phyloP scores from a whole-genome alignment of 108 stramenopile genomes.

The Pseudonitzschia delicatissima region DNA sequence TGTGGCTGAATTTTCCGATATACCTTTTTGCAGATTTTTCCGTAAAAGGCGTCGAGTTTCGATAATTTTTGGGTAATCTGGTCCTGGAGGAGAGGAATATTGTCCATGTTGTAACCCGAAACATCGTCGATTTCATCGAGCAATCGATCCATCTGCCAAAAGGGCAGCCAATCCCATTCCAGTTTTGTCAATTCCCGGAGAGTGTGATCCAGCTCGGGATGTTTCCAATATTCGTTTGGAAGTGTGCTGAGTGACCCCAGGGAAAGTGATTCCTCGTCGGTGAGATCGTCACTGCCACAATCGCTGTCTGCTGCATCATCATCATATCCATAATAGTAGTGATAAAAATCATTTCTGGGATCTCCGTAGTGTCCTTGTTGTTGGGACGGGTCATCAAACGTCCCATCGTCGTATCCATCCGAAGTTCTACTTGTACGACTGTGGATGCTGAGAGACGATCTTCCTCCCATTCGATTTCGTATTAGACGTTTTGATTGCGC shows the following conservation, averaged over 20 bases:
- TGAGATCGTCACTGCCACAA: not conserved
- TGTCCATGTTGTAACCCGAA: not conserved
- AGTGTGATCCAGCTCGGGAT: slow-evolving; percentile 23
- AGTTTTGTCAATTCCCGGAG: slow-evolving; percentile 18
- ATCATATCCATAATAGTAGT: not conserved
- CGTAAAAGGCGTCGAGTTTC: slow-evolving; percentile 29
- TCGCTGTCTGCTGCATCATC: slow-evolving; percentile 5
- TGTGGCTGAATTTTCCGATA: slow-evolving; percentile 35
- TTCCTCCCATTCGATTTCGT: not conserved
- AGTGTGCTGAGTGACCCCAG: slow-evolving; percentile 14
- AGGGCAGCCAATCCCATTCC: slow-evolving; percentile 44
- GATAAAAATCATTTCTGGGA: not conserved
- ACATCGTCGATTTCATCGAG: slow-evolving; percentile 8
- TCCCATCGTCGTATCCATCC: not conserved
- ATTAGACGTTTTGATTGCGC: not conserved
- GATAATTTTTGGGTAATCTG: slow-evolving; percentile 35
- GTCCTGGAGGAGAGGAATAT: slow-evolving; percentile 34
- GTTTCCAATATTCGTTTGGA: slow-evolving; percentile 22
- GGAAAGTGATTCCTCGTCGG: slow-evolving; percentile 5
- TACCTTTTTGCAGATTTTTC: slow-evolving; percentile 22
- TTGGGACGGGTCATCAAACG: not conserved
- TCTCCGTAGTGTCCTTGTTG: not conserved
- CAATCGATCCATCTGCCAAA: slow-evolving; percentile 23
- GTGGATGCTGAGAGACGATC: not conserved
- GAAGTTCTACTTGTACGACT: not conserved